Conservation (phyloP, 164 flowering plant species). For the Warburgia ugandensis region DNA sequence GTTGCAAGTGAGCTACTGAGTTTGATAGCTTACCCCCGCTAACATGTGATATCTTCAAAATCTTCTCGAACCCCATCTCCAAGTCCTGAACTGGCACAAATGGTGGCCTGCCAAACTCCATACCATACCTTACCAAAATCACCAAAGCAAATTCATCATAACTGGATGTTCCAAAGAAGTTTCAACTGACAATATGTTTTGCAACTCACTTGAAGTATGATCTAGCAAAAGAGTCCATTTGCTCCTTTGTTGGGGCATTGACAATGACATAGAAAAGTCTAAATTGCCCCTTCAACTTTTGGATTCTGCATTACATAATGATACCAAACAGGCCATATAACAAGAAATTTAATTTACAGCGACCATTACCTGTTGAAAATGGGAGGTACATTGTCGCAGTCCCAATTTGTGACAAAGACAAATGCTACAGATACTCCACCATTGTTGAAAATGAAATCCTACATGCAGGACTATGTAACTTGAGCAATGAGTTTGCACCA, state of each 20-base stretch:
- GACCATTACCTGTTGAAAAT: slow-evolving; percentile 56
- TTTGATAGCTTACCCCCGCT: slow-evolving; percentile 51
- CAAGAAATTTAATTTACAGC: slow-evolving; percentile 1
- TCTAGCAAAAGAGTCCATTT: slow-evolving; percentile 63
- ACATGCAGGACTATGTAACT: slow-evolving; percentile 13
- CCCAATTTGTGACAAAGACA: slow-evolving; percentile 74
- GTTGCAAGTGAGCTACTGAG: slow-evolving; percentile 4
- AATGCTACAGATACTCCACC: slow-evolving; percentile 90
- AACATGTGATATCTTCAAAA: slow-evolving; percentile 81
- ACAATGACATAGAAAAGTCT: slow-evolving; percentile 67
- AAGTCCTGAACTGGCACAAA: slow-evolving; percentile 70
- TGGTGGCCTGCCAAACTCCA: slow-evolving; percentile 76
- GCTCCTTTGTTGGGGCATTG: slow-evolving; percentile 61
- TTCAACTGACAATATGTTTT: too few relatives aligned
- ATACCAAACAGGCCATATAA: slow-evolving; percentile 6
- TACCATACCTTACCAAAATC: slow-evolving; percentile 43
- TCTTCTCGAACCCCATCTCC: slow-evolving; percentile 97
- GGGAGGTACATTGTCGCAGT: slow-evolving; percentile 17
- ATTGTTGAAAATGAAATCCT: slow-evolving; percentile 95
- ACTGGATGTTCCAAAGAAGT: too few relatives aligned
- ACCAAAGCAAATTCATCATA: slow-evolving; percentile 5
- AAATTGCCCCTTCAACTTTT: slow-evolving; percentile 72
- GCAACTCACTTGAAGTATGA: slow-evolving; percentile 74
- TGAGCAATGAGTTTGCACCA: background rate
- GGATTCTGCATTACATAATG: too few relatives aligned